Evolutionary conservation across 1,139 yeast genomes (phyloP).

Genomic region (Saccharomyces hybrid): DNA sequence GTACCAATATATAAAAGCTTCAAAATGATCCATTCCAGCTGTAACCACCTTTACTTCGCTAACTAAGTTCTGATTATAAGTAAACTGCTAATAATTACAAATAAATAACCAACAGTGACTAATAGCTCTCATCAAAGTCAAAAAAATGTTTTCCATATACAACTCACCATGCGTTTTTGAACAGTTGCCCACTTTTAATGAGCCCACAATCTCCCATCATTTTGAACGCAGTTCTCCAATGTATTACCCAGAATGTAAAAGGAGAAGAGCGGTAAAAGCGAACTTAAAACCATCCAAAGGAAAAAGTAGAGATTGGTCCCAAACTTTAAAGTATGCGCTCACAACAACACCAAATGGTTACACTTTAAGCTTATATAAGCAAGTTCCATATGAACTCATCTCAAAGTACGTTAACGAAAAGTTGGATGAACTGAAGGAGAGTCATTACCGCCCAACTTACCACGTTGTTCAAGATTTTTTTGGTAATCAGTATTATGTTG

Average conservation of each 20-base stretch:
- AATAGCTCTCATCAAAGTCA: neutral
- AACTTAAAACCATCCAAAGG: conserved; percentile 1
- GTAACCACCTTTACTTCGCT: neutral
- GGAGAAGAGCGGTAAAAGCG: conserved; percentile 8
- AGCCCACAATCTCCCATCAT: conserved; percentile 1
- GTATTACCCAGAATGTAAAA: conserved; percentile 11
- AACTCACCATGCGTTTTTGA: conserved; percentile 23
- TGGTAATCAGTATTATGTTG: conserved; percentile 25
- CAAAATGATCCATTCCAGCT: neutral
- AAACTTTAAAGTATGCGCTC: neutral
- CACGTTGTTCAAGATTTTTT: conserved; percentile 23
- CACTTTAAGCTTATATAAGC: conserved; percentile 17
- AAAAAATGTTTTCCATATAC: conserved; percentile 14
- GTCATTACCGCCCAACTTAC: conserved; percentile 16
- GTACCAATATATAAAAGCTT: neutral
- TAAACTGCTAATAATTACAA: neutral
- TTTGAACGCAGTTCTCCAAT: conserved; percentile 4
- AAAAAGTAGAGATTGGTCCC: neutral
- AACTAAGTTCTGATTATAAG: too few species aligned
- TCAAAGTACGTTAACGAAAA: conserved; percentile 13
- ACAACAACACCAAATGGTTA: conserved; percentile 11
- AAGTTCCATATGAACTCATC: conserved; percentile 11
- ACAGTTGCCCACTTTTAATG: conserved; percentile 15
- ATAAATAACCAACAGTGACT: neutral
- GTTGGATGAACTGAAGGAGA: conserved; percentile 11